These are phyloP conservation scores for Solanum chmielewskii DNA, from an alignment of 257 asterid species.

Conservation along the genomic window DNA sequence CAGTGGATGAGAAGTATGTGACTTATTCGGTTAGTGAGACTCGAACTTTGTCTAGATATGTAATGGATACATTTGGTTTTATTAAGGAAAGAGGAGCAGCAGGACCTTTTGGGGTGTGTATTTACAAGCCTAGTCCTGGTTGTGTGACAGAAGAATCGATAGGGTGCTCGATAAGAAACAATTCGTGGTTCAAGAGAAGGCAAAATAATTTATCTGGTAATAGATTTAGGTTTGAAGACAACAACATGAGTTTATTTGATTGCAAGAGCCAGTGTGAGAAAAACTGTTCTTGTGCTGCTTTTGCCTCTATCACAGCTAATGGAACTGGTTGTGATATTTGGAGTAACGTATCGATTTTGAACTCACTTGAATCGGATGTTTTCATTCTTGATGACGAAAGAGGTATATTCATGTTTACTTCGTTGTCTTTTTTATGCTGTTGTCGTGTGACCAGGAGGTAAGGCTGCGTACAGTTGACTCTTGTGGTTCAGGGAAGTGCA, in stretches of 20 bases:
- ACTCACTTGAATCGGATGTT: not conserved
- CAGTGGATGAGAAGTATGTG: not conserved
- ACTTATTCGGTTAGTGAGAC: not conserved
- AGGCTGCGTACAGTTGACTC: not conserved
- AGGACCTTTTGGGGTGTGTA: not conserved
- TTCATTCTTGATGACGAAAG: not conserved
- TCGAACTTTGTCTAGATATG: not conserved
- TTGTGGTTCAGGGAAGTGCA: not conserved
- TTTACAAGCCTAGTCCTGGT: not conserved
- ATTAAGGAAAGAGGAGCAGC: not conserved
- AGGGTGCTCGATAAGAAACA: not conserved
- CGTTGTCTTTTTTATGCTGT: not conserved
- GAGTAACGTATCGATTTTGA: not conserved
- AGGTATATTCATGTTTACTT: not conserved
- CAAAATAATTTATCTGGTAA: not conserved
- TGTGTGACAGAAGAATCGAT: not conserved
- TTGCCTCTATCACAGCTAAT: not conserved
- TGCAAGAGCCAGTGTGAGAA: not conserved
- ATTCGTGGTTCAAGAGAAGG: not conserved
- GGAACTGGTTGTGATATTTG: not conserved
- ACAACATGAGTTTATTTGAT: not conserved
- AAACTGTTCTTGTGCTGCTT: not conserved
- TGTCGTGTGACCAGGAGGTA: not conserved
- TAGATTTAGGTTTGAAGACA: not conserved
- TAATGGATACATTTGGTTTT: not conserved